phyloP scores from a whole-genome alignment of 225 moss, liverwort and hornwort species.

The Marchantia paleacea region DNA sequence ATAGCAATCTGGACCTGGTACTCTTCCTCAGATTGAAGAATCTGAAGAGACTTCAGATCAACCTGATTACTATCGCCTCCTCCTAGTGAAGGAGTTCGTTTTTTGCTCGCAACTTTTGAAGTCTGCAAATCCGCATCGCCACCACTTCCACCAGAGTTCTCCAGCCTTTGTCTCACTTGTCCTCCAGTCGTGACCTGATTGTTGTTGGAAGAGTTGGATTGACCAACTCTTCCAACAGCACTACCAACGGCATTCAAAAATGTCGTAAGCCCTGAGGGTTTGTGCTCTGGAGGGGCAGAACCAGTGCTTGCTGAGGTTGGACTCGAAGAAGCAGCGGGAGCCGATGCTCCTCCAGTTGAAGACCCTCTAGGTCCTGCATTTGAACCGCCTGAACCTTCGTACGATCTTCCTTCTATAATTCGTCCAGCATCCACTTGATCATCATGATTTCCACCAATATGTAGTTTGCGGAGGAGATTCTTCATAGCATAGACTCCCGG shows the following conservation, averaged over 20 bases:
- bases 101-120: neutral
- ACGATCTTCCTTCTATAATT: constrained; percentile 41
- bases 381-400: constrained; percentile 26
- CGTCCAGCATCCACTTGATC: constrained; percentile 42
- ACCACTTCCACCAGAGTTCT: constrained; percentile 22
- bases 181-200: constrained; percentile 25
- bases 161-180: constrained; percentile 30
- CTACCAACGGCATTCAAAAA: constrained; percentile 37
- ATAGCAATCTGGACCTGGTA: constrained; percentile 43
- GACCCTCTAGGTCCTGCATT: constrained; percentile 12
- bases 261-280: constrained; percentile 34
- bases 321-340: constrained; percentile 24
- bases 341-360: constrained; percentile 13
- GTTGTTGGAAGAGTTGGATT: constrained; percentile 9
- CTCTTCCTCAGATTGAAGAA: constrained; percentile 33
- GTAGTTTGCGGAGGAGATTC: constrained; percentile 52
- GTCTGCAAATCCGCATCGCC: constrained; percentile 5
- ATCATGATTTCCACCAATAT: constrained; percentile 37
- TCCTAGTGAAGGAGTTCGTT: constrained; percentile 24
- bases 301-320: constrained; percentile 25
- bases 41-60: constrained; percentile 13
- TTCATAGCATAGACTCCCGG: constrained; percentile 43
- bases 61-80: constrained; percentile 15
- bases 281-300: constrained; percentile 23
- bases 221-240: constrained; percentile 38